A percentile compares a stretch with the other conserved stretches of the same genome.
These are phyloP conservation scores for Kwoniella bestiolae DNA, from an alignment of 768 basidiomycete genomes.

Conservation along the genomic window DNA sequence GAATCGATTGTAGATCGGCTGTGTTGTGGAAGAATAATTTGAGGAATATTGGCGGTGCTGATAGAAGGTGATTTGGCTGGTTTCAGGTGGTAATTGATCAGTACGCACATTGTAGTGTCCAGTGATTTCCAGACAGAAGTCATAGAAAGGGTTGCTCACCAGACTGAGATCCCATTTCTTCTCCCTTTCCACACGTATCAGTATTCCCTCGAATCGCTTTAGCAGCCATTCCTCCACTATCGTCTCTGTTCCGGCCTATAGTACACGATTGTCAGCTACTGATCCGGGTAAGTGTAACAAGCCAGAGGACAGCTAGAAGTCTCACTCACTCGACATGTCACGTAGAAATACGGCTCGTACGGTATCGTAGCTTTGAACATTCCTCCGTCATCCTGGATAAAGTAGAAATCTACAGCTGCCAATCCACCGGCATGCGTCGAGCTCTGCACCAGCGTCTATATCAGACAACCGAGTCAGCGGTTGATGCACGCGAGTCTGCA, in stretches of 20 bases:
- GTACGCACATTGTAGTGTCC: neutral
- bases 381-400: constrained; percentile 93
- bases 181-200: constrained; percentile 75
- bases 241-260: constrained; percentile 79
- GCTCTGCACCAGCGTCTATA: constrained; percentile 82
- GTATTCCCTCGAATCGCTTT: constrained; percentile 87
- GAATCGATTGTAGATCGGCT: constrained; percentile 83
- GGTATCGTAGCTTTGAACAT: constrained; percentile 93
- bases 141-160: constrained; percentile 46
- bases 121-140: neutral
- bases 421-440: constrained; percentile 80
- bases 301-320: neutral
- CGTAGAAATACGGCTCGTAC: constrained; percentile 93
- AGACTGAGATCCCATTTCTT: constrained; percentile 91
- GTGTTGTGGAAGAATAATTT: constrained; percentile 90
- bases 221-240: constrained; percentile 93
- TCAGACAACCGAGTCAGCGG: neutral
- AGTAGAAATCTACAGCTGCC: constrained; percentile 93
- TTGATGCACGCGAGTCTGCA: no score
- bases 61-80: constrained; percentile 90
- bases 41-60: constrained; percentile 85
- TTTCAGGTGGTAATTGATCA: neutral
- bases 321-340: constrained; percentile 81
- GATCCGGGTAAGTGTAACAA: neutral
- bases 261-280: constrained; percentile 19